Evolutionary conservation across 2,329 filamentous ascomycete genomes (phyloP).

Genomic region (Parastagonospora avenae): DNA sequence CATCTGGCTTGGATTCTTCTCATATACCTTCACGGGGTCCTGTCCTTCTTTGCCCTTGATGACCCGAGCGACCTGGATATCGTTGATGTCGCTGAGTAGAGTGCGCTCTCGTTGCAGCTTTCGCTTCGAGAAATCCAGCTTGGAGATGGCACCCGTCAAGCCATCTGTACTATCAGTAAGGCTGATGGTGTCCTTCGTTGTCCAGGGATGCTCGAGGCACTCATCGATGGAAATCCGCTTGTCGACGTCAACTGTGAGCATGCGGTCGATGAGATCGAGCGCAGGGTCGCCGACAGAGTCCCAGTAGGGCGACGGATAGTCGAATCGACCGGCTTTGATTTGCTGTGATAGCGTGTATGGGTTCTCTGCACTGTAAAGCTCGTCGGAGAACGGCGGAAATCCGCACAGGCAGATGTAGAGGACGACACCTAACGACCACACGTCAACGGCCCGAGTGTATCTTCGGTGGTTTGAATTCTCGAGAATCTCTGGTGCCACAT

Average conservation of each 20-base stretch:
- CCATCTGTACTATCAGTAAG: slow-evolving; percentile 89
- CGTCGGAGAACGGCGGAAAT: slow-evolving; percentile 96
- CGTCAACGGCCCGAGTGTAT: slow-evolving; percentile 93
- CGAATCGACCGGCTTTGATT: slow-evolving; percentile 85
- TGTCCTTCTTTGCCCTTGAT: slow-evolving; percentile 62
- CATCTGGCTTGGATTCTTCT: slow-evolving; percentile 42
- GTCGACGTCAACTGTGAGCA: slow-evolving; percentile 87
- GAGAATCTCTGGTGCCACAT: slow-evolving; percentile 94
- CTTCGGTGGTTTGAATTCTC: slow-evolving; percentile 79
- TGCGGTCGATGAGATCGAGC: slow-evolving; percentile 89
- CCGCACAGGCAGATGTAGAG: slow-evolving; percentile 97
- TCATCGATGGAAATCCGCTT: slow-evolving; percentile 87
- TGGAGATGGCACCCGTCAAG: slow-evolving; percentile 81
- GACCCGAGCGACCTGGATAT: slow-evolving; percentile 67
- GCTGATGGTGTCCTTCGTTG: slow-evolving; percentile 62
- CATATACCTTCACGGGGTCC: slow-evolving; percentile 47
- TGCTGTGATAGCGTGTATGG: slow-evolving; percentile 88
- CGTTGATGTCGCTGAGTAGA: slow-evolving; percentile 79
- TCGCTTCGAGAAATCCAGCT: slow-evolving; percentile 81
- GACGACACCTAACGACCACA: slow-evolving; percentile 97
- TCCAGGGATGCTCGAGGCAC: slow-evolving; percentile 91
- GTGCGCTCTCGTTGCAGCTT: slow-evolving; percentile 84
- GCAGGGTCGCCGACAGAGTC: slow-evolving; percentile 85
- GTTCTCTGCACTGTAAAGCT: slow-evolving; percentile 79
- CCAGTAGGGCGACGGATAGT: slow-evolving; percentile 97